A percentile compares a stretch with the other conserved stretches of the same genome.
Evolutionary conservation across 2,329 filamentous ascomycete genomes (phyloP).

Genomic region (Botrytis fragariae): DNA sequence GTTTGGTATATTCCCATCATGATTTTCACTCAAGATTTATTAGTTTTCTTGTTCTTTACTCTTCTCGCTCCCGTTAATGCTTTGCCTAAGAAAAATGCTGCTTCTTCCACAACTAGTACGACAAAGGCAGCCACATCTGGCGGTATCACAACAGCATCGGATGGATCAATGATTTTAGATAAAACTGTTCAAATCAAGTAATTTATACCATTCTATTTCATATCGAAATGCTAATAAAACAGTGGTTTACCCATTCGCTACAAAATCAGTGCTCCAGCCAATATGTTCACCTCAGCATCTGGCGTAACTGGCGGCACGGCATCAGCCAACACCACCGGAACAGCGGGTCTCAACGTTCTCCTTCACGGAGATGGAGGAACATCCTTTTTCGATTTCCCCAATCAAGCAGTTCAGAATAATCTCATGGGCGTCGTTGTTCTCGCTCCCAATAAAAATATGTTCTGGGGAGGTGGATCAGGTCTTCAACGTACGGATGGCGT

Average conservation of each 20-base stretch:
- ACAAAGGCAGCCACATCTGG: slow-evolving; percentile 21
- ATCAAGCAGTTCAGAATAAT: slow-evolving; percentile 74
- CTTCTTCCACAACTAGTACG: slow-evolving; percentile 10
- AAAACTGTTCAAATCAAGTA: slow-evolving; percentile 55
- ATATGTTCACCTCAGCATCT: slow-evolving; percentile 50
- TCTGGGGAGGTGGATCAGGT: slow-evolving; percentile 56
- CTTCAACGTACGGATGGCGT: slow-evolving; percentile 54
- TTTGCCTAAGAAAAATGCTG: slow-evolving; percentile 27
- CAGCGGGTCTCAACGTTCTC: slow-evolving; percentile 54
- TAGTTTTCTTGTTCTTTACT: background rate
- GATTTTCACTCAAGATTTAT: slow-evolving; percentile 14
- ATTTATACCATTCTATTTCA: slow-evolving; percentile 21
- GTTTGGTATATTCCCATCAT: slow-evolving; percentile 15
- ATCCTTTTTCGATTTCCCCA: slow-evolving; percentile 72
- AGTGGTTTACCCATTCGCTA: slow-evolving; percentile 55
- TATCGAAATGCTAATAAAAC: background rate
- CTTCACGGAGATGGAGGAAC: slow-evolving; percentile 60
- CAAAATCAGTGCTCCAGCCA: slow-evolving; percentile 53
- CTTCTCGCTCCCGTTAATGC: slow-evolving; percentile 25
- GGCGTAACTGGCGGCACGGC: slow-evolving; percentile 47
- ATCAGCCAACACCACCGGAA: slow-evolving; percentile 37
- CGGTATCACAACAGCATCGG: slow-evolving; percentile 42
- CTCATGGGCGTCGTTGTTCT: slow-evolving; percentile 73
- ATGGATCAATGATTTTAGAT: slow-evolving; percentile 56
- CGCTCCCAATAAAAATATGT: slow-evolving; percentile 53